These are phyloP conservation scores for Hanseniaspora sp. DNA, from an alignment of 1,139 yeast genomes.

Conservation along the genomic window DNA sequence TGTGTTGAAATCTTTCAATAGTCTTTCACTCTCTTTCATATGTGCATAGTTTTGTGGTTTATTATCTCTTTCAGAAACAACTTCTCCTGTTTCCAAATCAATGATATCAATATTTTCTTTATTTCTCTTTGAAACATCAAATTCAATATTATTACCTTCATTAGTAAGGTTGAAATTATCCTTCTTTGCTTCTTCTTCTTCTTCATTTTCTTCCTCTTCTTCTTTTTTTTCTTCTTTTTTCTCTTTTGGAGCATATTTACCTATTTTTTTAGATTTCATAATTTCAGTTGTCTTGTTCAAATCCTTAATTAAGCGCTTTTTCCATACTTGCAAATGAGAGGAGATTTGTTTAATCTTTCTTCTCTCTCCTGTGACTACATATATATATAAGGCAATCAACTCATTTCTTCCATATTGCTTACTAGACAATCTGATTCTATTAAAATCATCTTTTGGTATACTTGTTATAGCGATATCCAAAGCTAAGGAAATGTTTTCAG, in stretches of 20 bases:
- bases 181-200: neutral
- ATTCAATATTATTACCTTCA: neutral
- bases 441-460: conserved; percentile 15
- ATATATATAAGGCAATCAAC: conserved; percentile 12
- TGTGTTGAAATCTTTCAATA: neutral
- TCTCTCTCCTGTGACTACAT: neutral
- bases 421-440: conserved; percentile 8
- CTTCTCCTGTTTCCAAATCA: neutral
- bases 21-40: neutral
- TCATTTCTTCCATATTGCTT: conserved; percentile 16
- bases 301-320: conserved; percentile 5
- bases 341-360: conserved; percentile 15
- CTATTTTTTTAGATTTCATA: conserved; percentile 1
- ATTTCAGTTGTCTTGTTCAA: conserved; percentile 1
- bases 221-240: neutral
- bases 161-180: neutral
- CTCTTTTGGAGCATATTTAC: neutral
- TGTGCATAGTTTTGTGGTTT: neutral
- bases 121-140: neutral
- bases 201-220: neutral
- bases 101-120: neutral
- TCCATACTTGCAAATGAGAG: conserved; percentile 16
- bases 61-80: neutral
- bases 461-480: neutral
- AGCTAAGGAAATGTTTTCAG: conserved; percentile 1